Evolutionary conservation across 164 flowering plant genomes (phyloP), one percentile per base, ranked within the genome.

Genomic region (Litsea cubeba): DNA sequence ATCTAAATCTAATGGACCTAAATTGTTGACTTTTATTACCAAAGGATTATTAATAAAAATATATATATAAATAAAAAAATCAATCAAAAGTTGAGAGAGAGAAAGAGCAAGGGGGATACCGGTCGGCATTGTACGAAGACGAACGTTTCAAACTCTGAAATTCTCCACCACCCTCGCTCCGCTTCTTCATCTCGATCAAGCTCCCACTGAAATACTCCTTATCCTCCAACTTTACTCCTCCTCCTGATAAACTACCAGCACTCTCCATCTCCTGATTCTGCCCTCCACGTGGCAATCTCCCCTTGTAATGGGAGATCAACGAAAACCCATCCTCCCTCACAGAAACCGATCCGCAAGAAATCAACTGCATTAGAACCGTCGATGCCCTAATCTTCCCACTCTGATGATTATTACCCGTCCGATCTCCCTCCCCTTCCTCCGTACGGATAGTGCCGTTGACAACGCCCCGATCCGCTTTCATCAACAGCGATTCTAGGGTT

Each of bases 181-280:
- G 84, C 65, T 88, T 92, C 74, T 85, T 86, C 10, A 89, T 88
- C 86, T 93, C 95, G 57, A 95, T 79, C 77, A 95, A 82, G 83
- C 96, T 93, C 68, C 99, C 99, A 68, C 99, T 95, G 74, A 93
- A 95, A 71, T 91, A 93, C 81, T 93, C 97, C 67, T 91, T 90
- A 71, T 88, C 96, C 78, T 90, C 99, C 80, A 88, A 54, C 57
- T 62, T 77, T 1, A 81, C 69, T 67, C 87, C 77, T 67, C 87
- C 77, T 12, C 63, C 51, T 46, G 82, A 77, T 30, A 30, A 30
- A 30, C 6, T 30, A 35, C 73, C 76, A 23, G 77, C 68, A 67
- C 65, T 75, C 71, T 74, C 87, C 76, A 69, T 74, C 57, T 7
- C 75, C 50, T 73, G 79, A 74, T 81, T 75, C 79, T 68, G 74